Percentiles rank a stretch among this genome's conserved stretches.
phyloP scores from a whole-genome alignment of 345 rosid genomes.

The Psidium friedrichsthalianum region DNA sequence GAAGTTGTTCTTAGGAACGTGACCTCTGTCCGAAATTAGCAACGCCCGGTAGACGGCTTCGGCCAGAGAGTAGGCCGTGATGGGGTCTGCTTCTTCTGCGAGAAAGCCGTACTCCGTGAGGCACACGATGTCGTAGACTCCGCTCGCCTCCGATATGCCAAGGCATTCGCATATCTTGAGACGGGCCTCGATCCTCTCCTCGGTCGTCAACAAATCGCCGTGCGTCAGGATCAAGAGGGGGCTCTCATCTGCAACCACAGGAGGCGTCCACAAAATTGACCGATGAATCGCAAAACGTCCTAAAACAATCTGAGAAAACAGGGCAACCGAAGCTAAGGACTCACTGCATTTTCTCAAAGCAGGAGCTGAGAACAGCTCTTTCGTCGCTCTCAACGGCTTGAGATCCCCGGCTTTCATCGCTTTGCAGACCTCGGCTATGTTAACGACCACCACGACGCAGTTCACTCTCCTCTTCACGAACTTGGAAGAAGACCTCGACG shows the following conservation, averaged over 20 bases:
- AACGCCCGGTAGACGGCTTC: slow-evolving; percentile 43
- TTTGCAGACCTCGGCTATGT: slow-evolving; percentile 30
- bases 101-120: slow-evolving; percentile 47
- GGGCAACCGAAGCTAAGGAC: background rate
- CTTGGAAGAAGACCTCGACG: slow-evolving; percentile 19
- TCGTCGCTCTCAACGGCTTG: slow-evolving; percentile 30
- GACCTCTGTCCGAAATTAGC: slow-evolving; percentile 41
- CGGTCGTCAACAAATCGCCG: slow-evolving; percentile 34
- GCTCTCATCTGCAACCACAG: slow-evolving; percentile 33
- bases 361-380: slow-evolving; percentile 27
- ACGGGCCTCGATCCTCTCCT: slow-evolving; percentile 42
- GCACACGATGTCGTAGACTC: slow-evolving; percentile 39
- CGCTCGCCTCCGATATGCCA: slow-evolving; percentile 23
- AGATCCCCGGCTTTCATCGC: slow-evolving; percentile 31
- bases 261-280: background rate
- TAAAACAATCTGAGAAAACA: background rate
- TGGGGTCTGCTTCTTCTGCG: slow-evolving; percentile 41
- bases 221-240: slow-evolving; percentile 45
- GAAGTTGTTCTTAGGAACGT: slow-evolving; percentile 23
- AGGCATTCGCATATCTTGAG: slow-evolving; percentile 31
- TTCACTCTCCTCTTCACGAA: slow-evolving; percentile 37
- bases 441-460: slow-evolving; percentile 36
- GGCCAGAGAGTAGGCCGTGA: slow-evolving; percentile 27
- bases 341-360: slow-evolving; percentile 41
- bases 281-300: background rate